phyloP scores from a whole-genome alignment of 805 yeast species.

The Kodamaea nitidulidarum region DNA sequence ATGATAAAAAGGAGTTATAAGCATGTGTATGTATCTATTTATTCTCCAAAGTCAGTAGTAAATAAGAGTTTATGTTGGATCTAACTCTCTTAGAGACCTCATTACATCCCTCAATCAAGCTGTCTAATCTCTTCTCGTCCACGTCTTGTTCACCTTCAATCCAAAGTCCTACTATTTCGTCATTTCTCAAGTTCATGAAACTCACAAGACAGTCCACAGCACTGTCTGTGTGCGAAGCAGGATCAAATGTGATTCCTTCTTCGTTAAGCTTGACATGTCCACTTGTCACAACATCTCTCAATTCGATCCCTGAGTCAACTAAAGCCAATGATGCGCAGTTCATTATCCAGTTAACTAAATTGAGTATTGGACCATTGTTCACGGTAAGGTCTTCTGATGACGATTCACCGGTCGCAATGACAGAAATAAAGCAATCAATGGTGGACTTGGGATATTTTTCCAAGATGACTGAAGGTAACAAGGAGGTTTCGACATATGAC shows the following conservation, averaged over 20 bases:
- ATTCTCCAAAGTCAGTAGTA: slow-evolving; percentile 15
- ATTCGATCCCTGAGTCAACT: slow-evolving; percentile 79
- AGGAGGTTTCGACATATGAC: slow-evolving; percentile 49
- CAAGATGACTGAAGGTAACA: slow-evolving; percentile 52
- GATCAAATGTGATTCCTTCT: slow-evolving; percentile 15
- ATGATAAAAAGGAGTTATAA: slow-evolving; percentile 13
- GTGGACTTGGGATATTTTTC: slow-evolving; percentile 86
- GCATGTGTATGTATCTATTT: slow-evolving; percentile 1
- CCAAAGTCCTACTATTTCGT: slow-evolving; percentile 62
- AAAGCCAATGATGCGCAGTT: slow-evolving; percentile 69
- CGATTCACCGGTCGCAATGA: slow-evolving; percentile 46
- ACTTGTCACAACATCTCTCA: slow-evolving; percentile 70
- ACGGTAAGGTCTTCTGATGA: slow-evolving; percentile 9
- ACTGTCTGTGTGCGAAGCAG: slow-evolving; percentile 8
- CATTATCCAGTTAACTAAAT: slow-evolving; percentile 49
- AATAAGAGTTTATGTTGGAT: slow-evolving; percentile 43
- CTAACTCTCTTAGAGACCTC: slow-evolving; percentile 41
- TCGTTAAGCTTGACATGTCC: slow-evolving; percentile 40
- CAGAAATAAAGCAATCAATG: slow-evolving; percentile 69
- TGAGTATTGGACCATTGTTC: slow-evolving; percentile 27
- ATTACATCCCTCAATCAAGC: slow-evolving; percentile 42
- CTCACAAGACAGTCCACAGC: slow-evolving; percentile 42
- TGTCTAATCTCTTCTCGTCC: slow-evolving; percentile 19
- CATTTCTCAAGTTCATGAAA: slow-evolving; percentile 50
- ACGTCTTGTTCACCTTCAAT: slow-evolving; percentile 30